These are phyloP conservation scores for Gymnopilus junonius DNA, from an alignment of 768 basidiomycete genomes.

Conservation along the genomic window DNA sequence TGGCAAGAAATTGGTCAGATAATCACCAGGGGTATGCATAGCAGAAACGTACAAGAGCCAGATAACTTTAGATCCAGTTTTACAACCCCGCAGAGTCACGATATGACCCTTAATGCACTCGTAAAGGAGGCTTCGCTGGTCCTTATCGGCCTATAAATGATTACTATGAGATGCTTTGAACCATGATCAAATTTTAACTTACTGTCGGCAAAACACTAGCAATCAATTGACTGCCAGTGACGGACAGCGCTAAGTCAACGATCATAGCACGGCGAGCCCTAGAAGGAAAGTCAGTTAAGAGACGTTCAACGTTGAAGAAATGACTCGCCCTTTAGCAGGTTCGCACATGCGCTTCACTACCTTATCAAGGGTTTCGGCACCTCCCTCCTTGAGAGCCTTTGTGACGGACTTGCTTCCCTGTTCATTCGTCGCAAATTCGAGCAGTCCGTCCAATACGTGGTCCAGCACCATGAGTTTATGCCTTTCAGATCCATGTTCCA, in stretches of 20 bases:
- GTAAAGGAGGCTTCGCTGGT: constrained; percentile 80
- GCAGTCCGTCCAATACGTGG: constrained; percentile 74
- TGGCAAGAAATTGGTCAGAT: constrained; percentile 5
- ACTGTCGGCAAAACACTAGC: constrained; percentile 81
- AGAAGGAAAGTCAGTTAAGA: not conserved
- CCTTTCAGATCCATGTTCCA: constrained; percentile 82
- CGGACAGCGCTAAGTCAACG: constrained; percentile 83
- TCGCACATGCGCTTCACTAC: constrained; percentile 86
- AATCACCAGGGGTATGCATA: not conserved
- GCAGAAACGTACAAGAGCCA: constrained; percentile 73
- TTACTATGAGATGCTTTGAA: constrained; percentile 7
- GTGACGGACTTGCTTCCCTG: constrained; percentile 89
- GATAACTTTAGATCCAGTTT: constrained; percentile 90
- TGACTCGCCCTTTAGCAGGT: constrained; percentile 72
- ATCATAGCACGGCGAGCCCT: constrained; percentile 78
- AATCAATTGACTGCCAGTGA: constrained; percentile 85
- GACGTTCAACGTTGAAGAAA: not conserved
- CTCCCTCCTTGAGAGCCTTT: constrained; percentile 86
- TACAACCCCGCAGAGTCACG: constrained; percentile 88
- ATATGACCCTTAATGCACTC: constrained; percentile 89
- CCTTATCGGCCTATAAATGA: constrained; percentile 76
- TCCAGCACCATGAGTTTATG: constrained; percentile 80
- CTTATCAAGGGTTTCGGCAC: constrained; percentile 72
- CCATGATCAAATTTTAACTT: constrained; percentile 23
- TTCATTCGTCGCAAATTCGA: constrained; percentile 80